Base-by-base conservation (phyloP, 306 rosid species). In the Acmispon strigosus region DNA sequence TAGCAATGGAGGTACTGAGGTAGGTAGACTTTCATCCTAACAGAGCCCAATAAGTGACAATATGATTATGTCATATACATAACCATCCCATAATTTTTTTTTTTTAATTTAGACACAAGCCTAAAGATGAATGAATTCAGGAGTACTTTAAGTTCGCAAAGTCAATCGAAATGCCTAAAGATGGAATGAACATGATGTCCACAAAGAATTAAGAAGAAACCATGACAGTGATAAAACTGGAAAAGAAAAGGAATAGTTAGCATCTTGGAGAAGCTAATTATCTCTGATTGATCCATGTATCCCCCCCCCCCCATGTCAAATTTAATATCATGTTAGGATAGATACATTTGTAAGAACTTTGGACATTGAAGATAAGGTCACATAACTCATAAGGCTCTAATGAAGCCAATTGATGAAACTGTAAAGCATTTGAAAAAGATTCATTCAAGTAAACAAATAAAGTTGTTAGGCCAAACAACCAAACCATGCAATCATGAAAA, bases 401-500 rank as follows among this genome's bases (percentile, higher is more conserved):
- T 7, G 34, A 55, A 29, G 62, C 57, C 32, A 39, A 58, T 7
- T 18, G 4, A 62, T 15, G 10, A 70, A 59, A 72, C 5, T 5
- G 20, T 45, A 22, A 69, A 67, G 19, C 44, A 60, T 73, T 48
- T 7, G 63, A 59, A 44, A 66, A 43, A 32, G 41, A 74, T 19
- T 44, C 67, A 60, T 52, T 59, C 9, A 41, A 48, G 47, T 34
- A 42, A 52, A n/a, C 22, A 32, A 29, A 62, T 11, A 29, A 50
- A 47, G n/a, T 29, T 0, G 5, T 43, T 8, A 34, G 42, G 20
- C 68, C 56, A 36, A 12, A 39, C 19, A 7, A 29, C 13, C 60
- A 52, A 47, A 53, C 14, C 44, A 60, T 17, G 51, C 51, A 61
- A 68, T 51, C 53, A 63, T 15, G 74, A 42, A 69, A 73, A 68